Evolutionary conservation across 2,329 filamentous ascomycete species (phyloP), one percentile per base, ranked within the genome.

Genomic region (Aureobasidium melanogenum): DNA sequence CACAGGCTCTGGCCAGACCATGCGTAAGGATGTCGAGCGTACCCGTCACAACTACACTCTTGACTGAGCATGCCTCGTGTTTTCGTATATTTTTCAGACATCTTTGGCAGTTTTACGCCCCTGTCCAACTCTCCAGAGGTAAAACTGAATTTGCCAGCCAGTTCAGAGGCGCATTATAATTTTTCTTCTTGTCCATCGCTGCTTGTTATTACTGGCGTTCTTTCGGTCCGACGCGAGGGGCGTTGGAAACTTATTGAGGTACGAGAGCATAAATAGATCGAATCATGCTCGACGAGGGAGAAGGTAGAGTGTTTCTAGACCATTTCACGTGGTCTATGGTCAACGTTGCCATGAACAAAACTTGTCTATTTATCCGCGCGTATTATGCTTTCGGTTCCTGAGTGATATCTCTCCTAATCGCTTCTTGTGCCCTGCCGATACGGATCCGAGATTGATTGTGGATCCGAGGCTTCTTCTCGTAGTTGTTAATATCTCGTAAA

Each of bases 1-100:
- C 71, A 96, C 91, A 9, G 94, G 94, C 64, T 97, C 92, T 60
- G 94, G 94, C 63, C 91, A 96, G 75, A 83, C 88, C 66, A 97
- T 97, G 94, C 89, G 91, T 68, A 97, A 96, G 75, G 94, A 97
- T 72, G 84, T 85, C 51, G 85, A 87, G 64, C 83, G 92, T 70
- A 88, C 84, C 72, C 87, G 91, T 69, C 91, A 96, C 71, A 87
- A 94, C 66, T 95, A 96, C 74, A 85, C 93, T 24, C 39, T 60
- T 30, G 62, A 64, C 9, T 59, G 34, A 59, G 17, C 34, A 12
- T 47, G 41, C 32, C 1, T 39, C 9, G 6, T 36, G 15, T 44
- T 15, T 17, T 19, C 26, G n/a, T 2, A 12, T n/a, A 10, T 6
- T 14, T 44, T 3, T 7, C 19, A 15, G 44, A 26, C 17, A 22